Base-by-base conservation (phyloP, 495 filamentous ascomycete species). In the Xylaria curta region DNA sequence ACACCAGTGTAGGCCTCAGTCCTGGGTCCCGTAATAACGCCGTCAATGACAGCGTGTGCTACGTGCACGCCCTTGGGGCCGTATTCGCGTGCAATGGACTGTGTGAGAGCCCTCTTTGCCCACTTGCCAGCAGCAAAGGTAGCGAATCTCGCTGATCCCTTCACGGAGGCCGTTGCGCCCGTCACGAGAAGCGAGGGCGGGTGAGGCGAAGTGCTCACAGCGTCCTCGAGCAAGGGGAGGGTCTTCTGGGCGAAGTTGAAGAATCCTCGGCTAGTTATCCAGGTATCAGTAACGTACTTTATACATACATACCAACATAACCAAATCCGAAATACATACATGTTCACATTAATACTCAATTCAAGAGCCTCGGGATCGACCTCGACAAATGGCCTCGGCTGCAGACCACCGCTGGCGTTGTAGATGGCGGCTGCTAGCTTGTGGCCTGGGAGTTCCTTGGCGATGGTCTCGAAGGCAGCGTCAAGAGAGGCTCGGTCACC, bases 51-150 rank as follows among this genome's bases (percentile, higher is more conserved):
- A 5, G 90, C 89, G 82, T 97, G 94, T 12, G 90, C 87, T 3
- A 97, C 91, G 81, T 97, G 94, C 13, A 97, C 88, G 1, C 94
- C 94, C 79, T 94, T 86, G 0, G 94, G 94, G 0, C 91, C 93
- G 79, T 95, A 97, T 79, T 97, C 94, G 72, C 91, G 87, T 0
- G 93, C 94, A 42, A 97, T 84, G 51, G 85, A 89, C 82, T 96
- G 93, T 3, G 87, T 83, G 69, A 96, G 80, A 0, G 92, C 94
- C 21, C 94, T 86, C 33, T 89, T 75, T 1, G 89, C 91, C 76
- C 88, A 91, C 73, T 93, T 94, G 15, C 85, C 86, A 24, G 84
- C 80, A 4, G 91, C 90, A 76, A 93, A 92, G n/a, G 83, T 71
- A 9, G 90, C 80, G 78, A 90, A 90, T 15, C 80, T 79, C 0